phyloP scores from a whole-genome alignment of 805 yeast species.

The Brettanomyces bruxellensis region DNA sequence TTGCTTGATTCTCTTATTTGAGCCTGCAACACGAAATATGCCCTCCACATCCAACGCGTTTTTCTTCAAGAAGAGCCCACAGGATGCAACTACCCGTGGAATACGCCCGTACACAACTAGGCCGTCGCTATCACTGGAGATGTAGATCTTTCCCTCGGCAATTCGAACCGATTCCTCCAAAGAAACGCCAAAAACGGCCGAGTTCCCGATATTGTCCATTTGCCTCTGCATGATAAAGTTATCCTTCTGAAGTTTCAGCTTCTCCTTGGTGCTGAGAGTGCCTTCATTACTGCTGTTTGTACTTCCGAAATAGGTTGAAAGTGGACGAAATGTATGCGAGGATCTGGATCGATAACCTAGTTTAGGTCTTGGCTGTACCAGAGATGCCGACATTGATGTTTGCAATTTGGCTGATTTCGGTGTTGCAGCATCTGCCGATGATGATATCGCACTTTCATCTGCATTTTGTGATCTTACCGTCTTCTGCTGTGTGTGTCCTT shows the following conservation, averaged over 20 bases:
- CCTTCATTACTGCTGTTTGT: slow-evolving; percentile 16
- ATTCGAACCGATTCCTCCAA: slow-evolving; percentile 58
- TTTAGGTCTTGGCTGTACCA: slow-evolving; percentile 33
- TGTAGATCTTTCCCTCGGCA: slow-evolving; percentile 71
- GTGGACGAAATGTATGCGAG: slow-evolving; percentile 33
- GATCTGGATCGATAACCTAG: slow-evolving; percentile 43
- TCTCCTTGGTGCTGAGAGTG: slow-evolving; percentile 12
- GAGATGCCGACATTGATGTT: slow-evolving; percentile 14
- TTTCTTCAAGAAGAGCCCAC: slow-evolving; percentile 78
- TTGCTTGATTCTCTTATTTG: slow-evolving; percentile 78
- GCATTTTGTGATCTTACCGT: background rate
- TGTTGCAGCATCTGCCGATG: background rate
- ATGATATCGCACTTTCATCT: background rate
- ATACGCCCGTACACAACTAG: slow-evolving; percentile 77
- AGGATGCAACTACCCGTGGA: slow-evolving; percentile 91
- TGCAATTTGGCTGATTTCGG: too few relatives aligned
- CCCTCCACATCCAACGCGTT: slow-evolving; percentile 80
- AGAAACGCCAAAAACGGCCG: slow-evolving; percentile 72
- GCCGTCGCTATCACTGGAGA: slow-evolving; percentile 53
- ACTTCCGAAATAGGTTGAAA: slow-evolving; percentile 20
- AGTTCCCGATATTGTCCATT: slow-evolving; percentile 34
- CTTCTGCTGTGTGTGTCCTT: background rate
- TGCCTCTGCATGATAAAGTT: slow-evolving; percentile 35
- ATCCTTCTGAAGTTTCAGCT: slow-evolving; percentile 36
- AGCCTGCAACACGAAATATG: slow-evolving; percentile 87